phyloP scores from a whole-genome alignment of 139 green algal species.

The Closterium sp. region DNA sequence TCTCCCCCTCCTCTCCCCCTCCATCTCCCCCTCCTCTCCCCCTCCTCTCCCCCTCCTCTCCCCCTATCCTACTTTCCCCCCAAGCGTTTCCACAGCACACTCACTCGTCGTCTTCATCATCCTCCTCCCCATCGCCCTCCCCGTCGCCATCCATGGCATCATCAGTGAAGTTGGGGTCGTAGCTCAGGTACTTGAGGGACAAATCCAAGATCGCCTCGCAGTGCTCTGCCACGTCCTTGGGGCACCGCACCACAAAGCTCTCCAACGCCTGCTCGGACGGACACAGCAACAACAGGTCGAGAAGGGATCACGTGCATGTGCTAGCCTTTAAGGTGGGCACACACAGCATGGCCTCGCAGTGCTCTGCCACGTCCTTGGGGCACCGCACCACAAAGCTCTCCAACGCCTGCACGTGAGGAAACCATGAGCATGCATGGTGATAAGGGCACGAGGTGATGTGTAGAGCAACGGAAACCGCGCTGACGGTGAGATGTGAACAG shows the following conservation, averaged over 20 bases:
- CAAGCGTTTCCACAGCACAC: background rate
- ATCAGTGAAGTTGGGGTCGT: conserved; percentile 91
- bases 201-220: conserved; percentile 51
- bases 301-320: too few relatives aligned
- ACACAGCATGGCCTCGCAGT: conserved; percentile 48
- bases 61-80: conserved; percentile 43
- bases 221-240: conserved; percentile 52
- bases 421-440: too few relatives aligned
- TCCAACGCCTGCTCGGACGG: conserved; percentile 72
- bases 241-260: conserved; percentile 73
- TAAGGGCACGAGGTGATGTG: too few relatives aligned
- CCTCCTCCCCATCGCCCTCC: conserved; percentile 58
- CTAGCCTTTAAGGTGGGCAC: too few relatives aligned
- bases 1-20: conserved; percentile 77
- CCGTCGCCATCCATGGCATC: conserved; percentile 64
- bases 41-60: background rate
- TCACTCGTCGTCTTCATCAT: conserved; percentile 58
- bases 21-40: conserved; percentile 62
- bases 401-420: conserved; percentile 60
- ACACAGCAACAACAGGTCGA: too few relatives aligned
- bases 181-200: conserved; percentile 64
- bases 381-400: conserved; percentile 79
- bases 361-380: conserved; percentile 54
- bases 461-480: too few relatives aligned
- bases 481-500: too few relatives aligned